phyloP scores from a whole-genome alignment of 2,329 filamentous ascomycete species.

The Volutella citrinella region DNA sequence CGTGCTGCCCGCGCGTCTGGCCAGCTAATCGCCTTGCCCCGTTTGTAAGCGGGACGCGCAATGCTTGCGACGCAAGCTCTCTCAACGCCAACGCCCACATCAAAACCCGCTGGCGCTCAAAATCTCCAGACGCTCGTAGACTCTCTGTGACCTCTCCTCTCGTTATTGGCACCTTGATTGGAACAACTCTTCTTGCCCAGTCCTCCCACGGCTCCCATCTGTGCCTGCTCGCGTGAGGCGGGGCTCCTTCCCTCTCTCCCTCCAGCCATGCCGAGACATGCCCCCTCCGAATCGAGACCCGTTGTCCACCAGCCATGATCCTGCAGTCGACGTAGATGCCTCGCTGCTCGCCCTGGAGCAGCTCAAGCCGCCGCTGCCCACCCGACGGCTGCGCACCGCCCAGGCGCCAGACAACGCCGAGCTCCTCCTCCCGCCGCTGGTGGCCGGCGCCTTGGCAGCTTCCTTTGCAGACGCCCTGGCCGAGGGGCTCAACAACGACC shows the following conservation, averaged over 20 bases:
- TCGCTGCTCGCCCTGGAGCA: constrained; percentile 18
- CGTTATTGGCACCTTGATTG: no score
- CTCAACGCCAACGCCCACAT: no score
- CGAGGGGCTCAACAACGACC: constrained; percentile 33
- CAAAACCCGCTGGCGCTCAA: no score
- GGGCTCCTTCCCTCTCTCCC: no score
- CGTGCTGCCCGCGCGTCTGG: no score
- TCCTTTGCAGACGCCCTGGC: constrained; percentile 34
- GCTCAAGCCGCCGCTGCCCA: constrained; percentile 35
- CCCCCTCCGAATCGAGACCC: constrained; percentile 20
- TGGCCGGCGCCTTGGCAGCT: constrained; percentile 32
- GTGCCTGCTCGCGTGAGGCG: no score
- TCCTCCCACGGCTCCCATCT: no score
- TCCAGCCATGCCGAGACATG: constrained; percentile 25
- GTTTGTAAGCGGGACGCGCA: constrained; percentile 32
- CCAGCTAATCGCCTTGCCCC: no score
- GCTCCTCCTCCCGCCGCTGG: constrained; percentile 33
- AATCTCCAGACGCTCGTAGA: background rate
- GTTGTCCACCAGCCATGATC: constrained; percentile 21
- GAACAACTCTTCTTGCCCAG: no score
- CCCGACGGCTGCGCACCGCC: constrained; percentile 25
- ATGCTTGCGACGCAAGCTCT: constrained; percentile 32
- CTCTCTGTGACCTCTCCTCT: background rate
- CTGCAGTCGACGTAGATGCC: constrained; percentile 9
- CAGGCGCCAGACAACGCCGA: constrained; percentile 29